Percentiles rank a stretch among this genome's conserved stretches.
These are phyloP conservation scores for Penicillium verhagenii DNA, from an alignment of 495 filamentous ascomycete genomes.

Conservation along the genomic window DNA sequence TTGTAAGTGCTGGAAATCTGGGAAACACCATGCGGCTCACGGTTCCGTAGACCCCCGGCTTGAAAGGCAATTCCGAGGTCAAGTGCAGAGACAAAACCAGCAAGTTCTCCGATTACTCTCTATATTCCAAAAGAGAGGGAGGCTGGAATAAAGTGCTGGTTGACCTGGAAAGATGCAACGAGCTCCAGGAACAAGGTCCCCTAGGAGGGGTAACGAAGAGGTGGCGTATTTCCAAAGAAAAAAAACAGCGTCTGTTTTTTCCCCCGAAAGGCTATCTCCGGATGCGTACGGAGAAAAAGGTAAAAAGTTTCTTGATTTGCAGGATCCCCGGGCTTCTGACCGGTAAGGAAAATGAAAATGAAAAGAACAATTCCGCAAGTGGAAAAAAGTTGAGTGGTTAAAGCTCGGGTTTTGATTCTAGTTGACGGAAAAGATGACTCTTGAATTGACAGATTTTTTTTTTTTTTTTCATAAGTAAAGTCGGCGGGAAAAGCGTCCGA, in stretches of 20 bases:
- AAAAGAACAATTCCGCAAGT: background rate
- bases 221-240: slow-evolving; percentile 1
- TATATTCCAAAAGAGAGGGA: background rate
- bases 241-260: background rate
- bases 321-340: background rate
- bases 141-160: background rate
- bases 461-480: background rate
- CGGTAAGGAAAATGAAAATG: background rate
- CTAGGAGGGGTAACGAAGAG: background rate
- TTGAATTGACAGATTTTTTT: background rate
- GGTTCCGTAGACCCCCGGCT: background rate
- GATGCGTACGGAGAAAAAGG: slow-evolving; percentile 1
- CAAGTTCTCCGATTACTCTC: background rate
- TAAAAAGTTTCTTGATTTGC: background rate
- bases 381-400: background rate
- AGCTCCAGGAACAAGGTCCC: slow-evolving; percentile 2
- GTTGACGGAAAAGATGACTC: background rate
- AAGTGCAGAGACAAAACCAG: background rate
- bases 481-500: slow-evolving; percentile 3
- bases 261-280: background rate
- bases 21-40: background rate
- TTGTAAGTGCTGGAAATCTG: background rate
- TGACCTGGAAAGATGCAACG: too few species aligned
- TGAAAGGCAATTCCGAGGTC: background rate
- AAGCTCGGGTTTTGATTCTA: background rate